These are phyloP conservation scores for Xylariaceae sp. DNA, from an alignment of 2,329 filamentous ascomycete genomes.

Conservation along the genomic window DNA sequence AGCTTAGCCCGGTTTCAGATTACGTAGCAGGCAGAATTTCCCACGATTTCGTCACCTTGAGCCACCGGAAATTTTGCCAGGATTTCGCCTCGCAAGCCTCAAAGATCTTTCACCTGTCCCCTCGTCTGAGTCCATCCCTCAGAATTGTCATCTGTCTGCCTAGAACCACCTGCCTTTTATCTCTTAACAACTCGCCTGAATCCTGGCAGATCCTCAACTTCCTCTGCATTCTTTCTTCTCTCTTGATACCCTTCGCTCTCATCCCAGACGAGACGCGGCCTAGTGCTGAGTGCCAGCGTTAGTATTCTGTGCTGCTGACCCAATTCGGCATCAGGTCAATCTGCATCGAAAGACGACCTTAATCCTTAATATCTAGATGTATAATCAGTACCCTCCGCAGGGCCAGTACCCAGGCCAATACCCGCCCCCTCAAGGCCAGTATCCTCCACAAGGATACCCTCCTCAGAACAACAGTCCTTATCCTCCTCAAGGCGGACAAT, in stretches of 20 bases:
- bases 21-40: not conserved
- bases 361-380: conserved; percentile 12
- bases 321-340: not conserved
- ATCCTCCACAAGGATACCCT: conserved; percentile 21
- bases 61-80: too few relatives aligned
- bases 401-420: conserved; percentile 15
- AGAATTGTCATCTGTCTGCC: not conserved
- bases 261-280: too few relatives aligned
- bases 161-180: not conserved
- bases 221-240: not conserved
- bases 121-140: not conserved
- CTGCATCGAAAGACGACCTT: not conserved
- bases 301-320: too few relatives aligned
- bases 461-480: conserved; percentile 34
- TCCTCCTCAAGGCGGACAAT: conserved; percentile 26
- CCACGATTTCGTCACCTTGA: too few relatives aligned
- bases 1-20: not conserved
- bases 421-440: conserved; percentile 27
- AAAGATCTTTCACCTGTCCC: too few relatives aligned
- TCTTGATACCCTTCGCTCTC: too few relatives aligned
- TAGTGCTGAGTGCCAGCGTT: too few relatives aligned
- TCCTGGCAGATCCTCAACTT: not conserved
- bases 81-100: too few relatives aligned
- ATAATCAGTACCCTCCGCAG: conserved; percentile 26
- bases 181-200: not conserved